Base-by-base conservation (phyloP, 306 rosid genomes). In the Trichosanthes cucumerina region DNA sequence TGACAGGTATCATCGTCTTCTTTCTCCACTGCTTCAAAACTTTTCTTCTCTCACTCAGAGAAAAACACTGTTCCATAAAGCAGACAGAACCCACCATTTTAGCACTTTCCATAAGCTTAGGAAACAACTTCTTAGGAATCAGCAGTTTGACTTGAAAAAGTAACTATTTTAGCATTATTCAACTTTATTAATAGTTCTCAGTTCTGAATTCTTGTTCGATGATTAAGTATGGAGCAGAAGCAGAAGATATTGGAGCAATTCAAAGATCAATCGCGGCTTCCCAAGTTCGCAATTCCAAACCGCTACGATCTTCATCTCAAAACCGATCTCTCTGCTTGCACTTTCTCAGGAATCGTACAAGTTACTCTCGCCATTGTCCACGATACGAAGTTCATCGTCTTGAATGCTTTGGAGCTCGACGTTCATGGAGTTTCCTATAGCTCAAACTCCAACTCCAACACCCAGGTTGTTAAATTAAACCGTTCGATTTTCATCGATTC, bases 231-330 rank as follows among this genome's bases (percentile, higher is more conserved):
- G 92, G 90, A 88, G 81, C 78, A 80, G 53, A 78, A 76, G 4
- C 82, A 60, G 36, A 3, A 46, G 21, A 78, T 14, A 56, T 73
- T 81, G 36, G 88, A 84, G 79, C 86, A 87, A 70, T 86, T 86
- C 88, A 88, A 88, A 84, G 88, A 90, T 65, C 88, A 79, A 82
- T 19, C 89, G 12, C 78, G 88, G 85, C 76, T 91, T 57, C 92
- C 92, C 28, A 81, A 79, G 18, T 86, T 86, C 33, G 89, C 90
- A 23, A 64, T 83, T 78, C 93, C 93, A 34, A 84, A 49, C 50
- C 65, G 34, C 77, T 88, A 86, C 28, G 87, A 89, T 79, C 89
- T 91, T 73, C 86, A 85, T 81, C 85, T 89, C 75, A 86, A 79
- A 58, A 86, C 85, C 66, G 81, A 91, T 77, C 90, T 89, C 73